Base-by-base conservation (phyloP, 1,139 yeast species). In the Barnettozyma hawaiiensis region DNA sequence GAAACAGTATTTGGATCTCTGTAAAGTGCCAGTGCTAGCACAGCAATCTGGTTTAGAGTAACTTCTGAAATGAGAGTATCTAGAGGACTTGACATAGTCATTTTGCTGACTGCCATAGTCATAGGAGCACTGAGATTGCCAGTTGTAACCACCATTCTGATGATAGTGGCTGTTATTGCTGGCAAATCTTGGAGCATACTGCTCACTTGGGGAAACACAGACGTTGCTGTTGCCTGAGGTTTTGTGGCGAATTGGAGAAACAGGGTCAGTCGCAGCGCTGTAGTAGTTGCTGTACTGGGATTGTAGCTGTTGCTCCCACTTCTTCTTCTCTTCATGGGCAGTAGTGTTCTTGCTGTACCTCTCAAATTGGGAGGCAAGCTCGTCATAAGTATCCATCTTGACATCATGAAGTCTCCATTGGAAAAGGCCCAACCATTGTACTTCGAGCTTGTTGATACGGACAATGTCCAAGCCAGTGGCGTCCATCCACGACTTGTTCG, bases 401-500 rank as follows among this genome's bases (percentile, higher is more conserved):
- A 46, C 43, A 31, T 51, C 48, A 38, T 57, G 59, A 21, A 66
- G 50, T 48, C 59, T 64, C 68, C 69, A 66, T 21, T 64, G 55
- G 34, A 66, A 54, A 18, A 54, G 41, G 3, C 48, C 44, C 31
- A 92, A 72, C 97, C 97, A 92, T 39, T 68, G 70, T 46, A 75
- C 75, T 67, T 92, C 98, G 50, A 77, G 69, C 20, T 63, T 59
- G 56, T 90, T 87, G 48, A 92, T 70, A 31, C 72, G 66, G 3
- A 57, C 57, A 42, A 86, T 71, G 14, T 76, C 67, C 50, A 92
- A 73, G 21, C 95, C 95, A 12, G 97, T 85, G 19, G 97, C 97
- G 44, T 89, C 92, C 37, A 89, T 76, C 98, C 98, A 92, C 9
- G 96, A 87, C 59, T 81, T 81, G 66, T 90, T 92, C 48, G 96